Conservation (phyloP, 1,139 yeast genomes). For the Geotrichum histeridarum region DNA sequence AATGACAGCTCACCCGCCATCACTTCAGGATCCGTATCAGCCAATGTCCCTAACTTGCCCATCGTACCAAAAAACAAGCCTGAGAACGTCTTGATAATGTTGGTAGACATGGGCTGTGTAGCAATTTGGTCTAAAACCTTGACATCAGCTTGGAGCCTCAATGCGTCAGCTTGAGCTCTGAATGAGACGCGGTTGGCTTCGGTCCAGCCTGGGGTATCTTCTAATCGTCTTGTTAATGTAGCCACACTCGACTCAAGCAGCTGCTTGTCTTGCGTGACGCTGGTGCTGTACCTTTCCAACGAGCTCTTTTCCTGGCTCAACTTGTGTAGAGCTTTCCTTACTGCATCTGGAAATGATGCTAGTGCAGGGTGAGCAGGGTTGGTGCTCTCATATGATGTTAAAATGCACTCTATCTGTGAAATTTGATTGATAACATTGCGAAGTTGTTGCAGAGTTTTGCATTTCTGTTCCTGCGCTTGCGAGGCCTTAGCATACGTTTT, state of each 20-base stretch:
- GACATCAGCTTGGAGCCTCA: slow-evolving; percentile 20
- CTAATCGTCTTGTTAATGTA: slow-evolving; percentile 24
- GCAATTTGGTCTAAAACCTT: slow-evolving; percentile 18
- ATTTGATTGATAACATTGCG: slow-evolving; percentile 23
- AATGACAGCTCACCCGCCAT: background rate
- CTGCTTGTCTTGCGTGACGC: slow-evolving; percentile 6
- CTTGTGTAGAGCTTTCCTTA: slow-evolving; percentile 5
- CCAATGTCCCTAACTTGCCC: background rate
- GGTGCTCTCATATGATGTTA: background rate
- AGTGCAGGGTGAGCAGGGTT: background rate
- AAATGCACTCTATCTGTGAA: slow-evolving; percentile 21
- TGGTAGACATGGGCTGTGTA: slow-evolving; percentile 1
- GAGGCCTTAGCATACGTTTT: slow-evolving; percentile 22
- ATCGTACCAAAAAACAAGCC: slow-evolving; percentile 5
- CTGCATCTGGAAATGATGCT: background rate
- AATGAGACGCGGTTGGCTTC: slow-evolving; percentile 23
- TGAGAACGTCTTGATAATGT: slow-evolving; percentile 4
- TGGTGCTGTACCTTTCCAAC: slow-evolving; percentile 3
- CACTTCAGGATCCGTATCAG: background rate
- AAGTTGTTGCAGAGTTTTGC: slow-evolving; percentile 22
- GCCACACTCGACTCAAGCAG: slow-evolving; percentile 4
- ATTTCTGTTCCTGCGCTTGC: slow-evolving; percentile 23
- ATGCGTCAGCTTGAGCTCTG: slow-evolving; percentile 23
- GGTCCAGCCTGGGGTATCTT: slow-evolving; percentile 29
- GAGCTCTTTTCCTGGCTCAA: slow-evolving; percentile 8